These are phyloP conservation scores for Fusarium newnesense DNA, from an alignment of 2,329 filamentous ascomycete species.

Conservation along the genomic window DNA sequence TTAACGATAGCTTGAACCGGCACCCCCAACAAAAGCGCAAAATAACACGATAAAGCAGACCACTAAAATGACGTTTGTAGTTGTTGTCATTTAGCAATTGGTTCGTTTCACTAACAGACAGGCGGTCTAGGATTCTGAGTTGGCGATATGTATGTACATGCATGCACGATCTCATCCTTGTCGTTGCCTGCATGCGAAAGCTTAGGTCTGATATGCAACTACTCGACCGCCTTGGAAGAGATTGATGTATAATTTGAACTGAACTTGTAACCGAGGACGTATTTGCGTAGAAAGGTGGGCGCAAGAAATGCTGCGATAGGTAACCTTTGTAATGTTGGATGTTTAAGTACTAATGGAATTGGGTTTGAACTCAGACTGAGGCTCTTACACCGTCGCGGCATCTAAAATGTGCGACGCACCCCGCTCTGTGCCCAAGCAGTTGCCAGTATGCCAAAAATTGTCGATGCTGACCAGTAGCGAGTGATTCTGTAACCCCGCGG, in stretches of 20 bases:
- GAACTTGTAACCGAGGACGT: neutral
- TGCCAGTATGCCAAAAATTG: neutral
- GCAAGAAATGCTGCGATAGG: neutral
- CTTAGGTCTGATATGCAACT: constrained; percentile 18
- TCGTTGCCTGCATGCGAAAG: constrained; percentile 16
- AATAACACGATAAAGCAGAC: constrained; percentile 25
- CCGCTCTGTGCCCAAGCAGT: constrained; percentile 2
- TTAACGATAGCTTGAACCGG: neutral
- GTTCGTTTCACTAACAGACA: constrained; percentile 26
- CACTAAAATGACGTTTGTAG: constrained; percentile 2
- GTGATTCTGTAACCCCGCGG: constrained; percentile 10
- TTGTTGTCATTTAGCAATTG: constrained; percentile 35
- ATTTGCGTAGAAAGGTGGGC: neutral
- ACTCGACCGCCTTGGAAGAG: constrained; percentile 14
- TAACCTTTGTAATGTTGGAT: neutral
- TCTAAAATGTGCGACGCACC: constrained; percentile 12
- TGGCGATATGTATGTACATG: constrained; percentile 40
- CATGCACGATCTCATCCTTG: constrained; percentile 40
- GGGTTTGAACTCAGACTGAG: constrained; percentile 15
- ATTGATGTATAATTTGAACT: neutral
- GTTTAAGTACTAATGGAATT: neutral
- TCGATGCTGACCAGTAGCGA: constrained; percentile 6
- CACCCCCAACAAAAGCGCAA: constrained; percentile 19
- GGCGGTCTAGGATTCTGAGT: constrained; percentile 44
- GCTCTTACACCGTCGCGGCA: constrained; percentile 3